Evolutionary conservation across 352 stramenopile genomes (phyloP), one percentile per base, ranked within the genome.

Genomic region (Discostella stelligera): DNA sequence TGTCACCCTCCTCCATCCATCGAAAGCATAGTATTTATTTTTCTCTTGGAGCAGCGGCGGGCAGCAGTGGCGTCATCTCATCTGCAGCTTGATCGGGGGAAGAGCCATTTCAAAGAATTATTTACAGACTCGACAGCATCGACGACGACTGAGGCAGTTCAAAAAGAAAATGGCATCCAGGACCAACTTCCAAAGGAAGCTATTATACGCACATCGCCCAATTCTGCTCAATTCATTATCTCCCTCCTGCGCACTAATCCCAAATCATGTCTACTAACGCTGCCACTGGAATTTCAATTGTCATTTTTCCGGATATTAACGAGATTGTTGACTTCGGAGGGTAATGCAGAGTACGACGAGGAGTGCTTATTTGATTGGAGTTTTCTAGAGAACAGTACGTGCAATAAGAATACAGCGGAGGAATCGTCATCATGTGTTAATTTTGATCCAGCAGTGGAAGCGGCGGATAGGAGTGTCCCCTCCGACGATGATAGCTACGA

Each of bases 231-330:
- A 46, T 70, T 62, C 8, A 18, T 76, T 11, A 71, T 81, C 59
- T 20, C 53, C 46, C 46, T 84, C 0, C 30, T 83, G 0, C 37
- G 48, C 62, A 41, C 32, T 30, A 10, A 50, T 20, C 32, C 66
- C 32, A 66, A 66, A 20, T 44, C 18, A 21, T 77, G 71, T 49
- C 52, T 83, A 10, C 11, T 78, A 5, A 62, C 53, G 41, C 71
- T 89, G 0, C 80, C 80, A 0, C 18, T 79, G 20, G 39, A 83
- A 46, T 88, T 91, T 77, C 66, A 75, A 54, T 37, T 83, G 18
- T 62, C 77, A 3, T 85, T 92, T 48, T 79, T 90, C 44, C 58
- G 86, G 18, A 86, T 92, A 46, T 59, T 93, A 27, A 61, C 82
- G 4, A 67, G 88, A 79, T 67, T 91, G 21, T 18, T 93, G 18